Conservation (phyloP, 257 asterid species). For the Ligustrum vulgare region DNA sequence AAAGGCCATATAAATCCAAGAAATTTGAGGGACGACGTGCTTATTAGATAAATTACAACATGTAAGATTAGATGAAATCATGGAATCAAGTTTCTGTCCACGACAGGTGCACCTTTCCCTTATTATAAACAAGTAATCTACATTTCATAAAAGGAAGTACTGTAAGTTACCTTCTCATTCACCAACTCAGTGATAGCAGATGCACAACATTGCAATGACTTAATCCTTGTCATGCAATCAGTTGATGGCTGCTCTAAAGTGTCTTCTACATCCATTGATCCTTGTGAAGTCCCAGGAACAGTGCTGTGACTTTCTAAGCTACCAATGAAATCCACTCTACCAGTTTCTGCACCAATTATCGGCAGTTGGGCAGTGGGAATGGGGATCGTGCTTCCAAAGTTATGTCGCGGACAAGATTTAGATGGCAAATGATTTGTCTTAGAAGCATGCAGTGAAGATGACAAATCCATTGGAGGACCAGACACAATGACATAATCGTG, state of each 20-base stretch:
- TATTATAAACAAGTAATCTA: not conserved
- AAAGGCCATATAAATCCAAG: not conserved
- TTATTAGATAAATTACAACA: not conserved
- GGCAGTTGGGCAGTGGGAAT: conserved; percentile 56
- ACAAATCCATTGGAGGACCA: conserved; percentile 61
- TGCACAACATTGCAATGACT: conserved; percentile 65
- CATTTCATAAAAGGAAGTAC: not conserved
- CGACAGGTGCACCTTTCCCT: not conserved
- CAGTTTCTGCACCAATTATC: conserved; percentile 41
- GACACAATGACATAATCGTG: conserved; percentile 84
- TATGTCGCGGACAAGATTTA: conserved; percentile 48
- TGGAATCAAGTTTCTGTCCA: not conserved
- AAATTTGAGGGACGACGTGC: not conserved
- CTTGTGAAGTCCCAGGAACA: conserved; percentile 67
- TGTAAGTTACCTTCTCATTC: conserved; percentile 63
- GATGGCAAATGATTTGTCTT: conserved; percentile 46
- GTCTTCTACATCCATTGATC: conserved; percentile 46
- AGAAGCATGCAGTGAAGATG: conserved; percentile 54
- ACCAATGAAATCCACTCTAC: conserved; percentile 42
- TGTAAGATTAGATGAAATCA: not conserved
- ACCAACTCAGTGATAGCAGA: conserved; percentile 69
- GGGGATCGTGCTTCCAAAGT: conserved; percentile 37
- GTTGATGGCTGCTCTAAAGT: conserved; percentile 58
- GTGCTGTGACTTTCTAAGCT: conserved; percentile 53
- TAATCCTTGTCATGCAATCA: conserved; percentile 69